A percentile compares a stretch with the other conserved stretches of the same genome.
Conservation (phyloP, 495 filamentous ascomycete species). For the Penicillium macrosclerotiorum region DNA sequence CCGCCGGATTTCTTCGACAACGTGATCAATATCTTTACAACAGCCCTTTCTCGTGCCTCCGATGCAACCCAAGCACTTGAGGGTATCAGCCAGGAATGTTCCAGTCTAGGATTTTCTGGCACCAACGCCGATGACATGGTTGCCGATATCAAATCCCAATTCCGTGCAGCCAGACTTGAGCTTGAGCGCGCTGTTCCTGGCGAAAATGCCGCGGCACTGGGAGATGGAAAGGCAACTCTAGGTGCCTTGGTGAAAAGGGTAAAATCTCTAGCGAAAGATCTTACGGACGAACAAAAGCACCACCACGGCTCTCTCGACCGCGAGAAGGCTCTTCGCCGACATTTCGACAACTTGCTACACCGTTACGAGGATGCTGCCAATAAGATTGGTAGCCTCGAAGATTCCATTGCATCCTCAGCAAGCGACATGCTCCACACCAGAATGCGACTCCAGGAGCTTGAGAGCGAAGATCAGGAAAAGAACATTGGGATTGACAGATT, state of each 20-base stretch:
- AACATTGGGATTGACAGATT: slow-evolving; percentile 58
- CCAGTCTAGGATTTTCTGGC: slow-evolving; percentile 55
- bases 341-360: slow-evolving; percentile 42
- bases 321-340: slow-evolving; percentile 37
- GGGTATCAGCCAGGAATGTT: slow-evolving; percentile 41
- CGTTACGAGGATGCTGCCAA: slow-evolving; percentile 39
- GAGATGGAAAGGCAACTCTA: slow-evolving; percentile 39
- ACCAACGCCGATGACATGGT: slow-evolving; percentile 48
- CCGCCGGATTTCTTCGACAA: slow-evolving; percentile 39
- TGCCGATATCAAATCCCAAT: slow-evolving; percentile 45
- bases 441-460: slow-evolving; percentile 46
- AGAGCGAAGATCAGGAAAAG: slow-evolving; percentile 54
- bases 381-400: slow-evolving; percentile 51
- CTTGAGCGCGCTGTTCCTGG: slow-evolving; percentile 67
- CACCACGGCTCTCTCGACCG: slow-evolving; percentile 32
- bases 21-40: slow-evolving; percentile 30
- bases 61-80: slow-evolving; percentile 39
- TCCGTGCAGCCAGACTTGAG: slow-evolving; percentile 66
- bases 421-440: slow-evolving; percentile 46
- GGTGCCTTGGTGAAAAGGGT: slow-evolving; percentile 36
- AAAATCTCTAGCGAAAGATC: slow-evolving; percentile 33
- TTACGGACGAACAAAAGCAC: slow-evolving; percentile 30
- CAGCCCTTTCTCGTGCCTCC: slow-evolving; percentile 34
- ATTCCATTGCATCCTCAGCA: slow-evolving; percentile 55
- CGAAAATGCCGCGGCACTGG: slow-evolving; percentile 48